These are phyloP conservation scores for Volvariella volvacea DNA, from an alignment of 1,284 basidiomycete genomes.

Conservation along the genomic window DNA sequence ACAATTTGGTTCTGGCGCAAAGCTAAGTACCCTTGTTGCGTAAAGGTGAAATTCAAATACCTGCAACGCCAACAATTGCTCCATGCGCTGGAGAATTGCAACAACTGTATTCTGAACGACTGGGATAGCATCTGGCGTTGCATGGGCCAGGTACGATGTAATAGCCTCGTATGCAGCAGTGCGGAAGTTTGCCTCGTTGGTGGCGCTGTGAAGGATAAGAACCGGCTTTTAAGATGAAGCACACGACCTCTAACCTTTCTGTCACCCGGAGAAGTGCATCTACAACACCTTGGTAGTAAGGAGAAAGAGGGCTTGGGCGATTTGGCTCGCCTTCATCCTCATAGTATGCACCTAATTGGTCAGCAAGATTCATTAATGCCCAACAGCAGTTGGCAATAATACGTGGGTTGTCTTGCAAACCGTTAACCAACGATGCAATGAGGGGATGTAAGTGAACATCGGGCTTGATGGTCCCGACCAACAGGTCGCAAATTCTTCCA, in stretches of 20 bases:
- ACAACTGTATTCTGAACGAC: constrained; percentile 83
- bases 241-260: constrained; percentile 56
- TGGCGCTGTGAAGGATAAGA: constrained; percentile 40
- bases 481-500: constrained; percentile 89
- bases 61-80: constrained; percentile 80
- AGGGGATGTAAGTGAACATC: constrained; percentile 86
- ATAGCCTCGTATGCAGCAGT: constrained; percentile 97
- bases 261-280: constrained; percentile 79
- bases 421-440: constrained; percentile 78
- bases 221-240: background rate
- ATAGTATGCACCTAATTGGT: constrained; percentile 66
- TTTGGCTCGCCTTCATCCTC: constrained; percentile 54
- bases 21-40: background rate
- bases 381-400: constrained; percentile 96
- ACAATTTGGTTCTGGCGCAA: constrained; percentile 79
- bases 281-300: constrained; percentile 86
- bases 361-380: constrained; percentile 92
- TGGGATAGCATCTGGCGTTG: constrained; percentile 75
- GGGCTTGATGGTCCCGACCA: constrained; percentile 84
- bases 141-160: constrained; percentile 78
- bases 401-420: constrained; percentile 77
- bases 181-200: constrained; percentile 90
- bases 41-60: constrained; percentile 27
- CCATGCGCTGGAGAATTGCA: constrained; percentile 83
- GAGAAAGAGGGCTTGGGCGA: constrained; percentile 65